A percentile compares a stretch with the other conserved stretches of the same genome.
Conservation (phyloP, 257 asterid species). For the Solanum sejunctum region DNA sequence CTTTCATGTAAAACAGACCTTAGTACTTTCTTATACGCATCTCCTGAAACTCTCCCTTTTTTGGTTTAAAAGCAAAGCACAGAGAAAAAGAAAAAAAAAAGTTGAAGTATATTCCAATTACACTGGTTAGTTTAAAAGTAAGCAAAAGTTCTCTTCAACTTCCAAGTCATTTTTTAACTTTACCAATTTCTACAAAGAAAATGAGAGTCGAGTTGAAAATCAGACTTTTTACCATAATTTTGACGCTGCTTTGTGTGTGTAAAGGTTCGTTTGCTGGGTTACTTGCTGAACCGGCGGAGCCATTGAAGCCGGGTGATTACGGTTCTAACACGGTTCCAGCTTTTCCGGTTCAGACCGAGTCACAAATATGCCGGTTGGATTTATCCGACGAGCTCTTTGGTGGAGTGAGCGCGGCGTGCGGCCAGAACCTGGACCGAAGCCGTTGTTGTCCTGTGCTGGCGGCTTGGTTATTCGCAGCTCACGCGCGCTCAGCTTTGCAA, state of each 20-base stretch:
- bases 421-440: slow-evolving; percentile 75
- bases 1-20: not conserved
- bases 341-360: slow-evolving; percentile 56
- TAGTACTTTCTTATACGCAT: not conserved
- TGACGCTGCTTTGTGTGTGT: not conserved
- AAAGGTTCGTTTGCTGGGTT: slow-evolving; percentile 27
- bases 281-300: slow-evolving; percentile 63
- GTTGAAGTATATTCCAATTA: not conserved
- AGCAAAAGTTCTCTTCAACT: not conserved
- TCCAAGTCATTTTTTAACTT: not conserved
- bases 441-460: slow-evolving; percentile 97
- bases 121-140: not conserved
- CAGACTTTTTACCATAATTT: not conserved
- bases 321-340: slow-evolving; percentile 71
- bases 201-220: slow-evolving; percentile 1
- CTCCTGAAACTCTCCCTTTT: not conserved
- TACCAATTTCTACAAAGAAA: not conserved
- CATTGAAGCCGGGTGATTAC: slow-evolving; percentile 55
- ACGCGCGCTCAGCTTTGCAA: slow-evolving; percentile 79
- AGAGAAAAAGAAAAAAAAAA: not conserved
- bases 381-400: slow-evolving; percentile 83
- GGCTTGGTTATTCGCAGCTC: slow-evolving; percentile 97
- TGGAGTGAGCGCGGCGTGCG: slow-evolving; percentile 84
- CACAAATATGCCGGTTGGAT: slow-evolving; percentile 63
- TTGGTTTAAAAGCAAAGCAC: not conserved